Evolutionary conservation across 78 protist genomes (phyloP).

Genomic region (Emiliania huxleyi): DNA sequence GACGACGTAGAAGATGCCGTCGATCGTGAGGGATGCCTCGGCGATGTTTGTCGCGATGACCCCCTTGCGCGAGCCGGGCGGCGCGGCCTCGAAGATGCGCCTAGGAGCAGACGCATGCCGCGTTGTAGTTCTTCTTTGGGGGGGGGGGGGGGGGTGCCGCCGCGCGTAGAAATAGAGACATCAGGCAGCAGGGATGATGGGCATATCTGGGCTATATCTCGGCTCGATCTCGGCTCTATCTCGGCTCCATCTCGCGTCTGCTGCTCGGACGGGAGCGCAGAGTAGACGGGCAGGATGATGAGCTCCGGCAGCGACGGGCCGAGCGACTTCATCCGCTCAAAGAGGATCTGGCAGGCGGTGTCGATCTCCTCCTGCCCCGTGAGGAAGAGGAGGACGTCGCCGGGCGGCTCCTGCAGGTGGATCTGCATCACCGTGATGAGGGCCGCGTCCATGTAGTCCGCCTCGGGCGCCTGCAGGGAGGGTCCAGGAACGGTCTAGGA

Average conservation of each 20-base stretch:
- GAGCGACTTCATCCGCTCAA: constrained; percentile 90
- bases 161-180: too few species aligned
- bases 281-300: constrained; percentile 71
- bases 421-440: constrained; percentile 89
- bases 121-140: too few species aligned
- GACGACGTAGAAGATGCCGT: constrained; percentile 81
- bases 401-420: constrained; percentile 87
- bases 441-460: constrained; percentile 97
- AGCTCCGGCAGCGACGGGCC: constrained; percentile 43
- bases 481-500: too few species aligned
- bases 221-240: too few species aligned
- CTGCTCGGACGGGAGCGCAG: constrained; percentile 71
- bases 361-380: constrained; percentile 98
- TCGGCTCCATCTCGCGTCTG: too few species aligned
- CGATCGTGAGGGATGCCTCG: constrained; percentile 71
- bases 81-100: constrained; percentile 79
- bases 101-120: too few species aligned
- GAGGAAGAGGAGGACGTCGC: constrained; percentile 95
- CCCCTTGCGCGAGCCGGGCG: constrained; percentile 58
- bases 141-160: too few species aligned
- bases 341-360: constrained; percentile 91
- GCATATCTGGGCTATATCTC: too few species aligned
- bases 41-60: constrained; percentile 78
- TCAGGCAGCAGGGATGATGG: too few species aligned
- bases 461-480: too few species aligned